Conservation (phyloP, 768 basidiomycete species). For the Lentinula sp. region DNA sequence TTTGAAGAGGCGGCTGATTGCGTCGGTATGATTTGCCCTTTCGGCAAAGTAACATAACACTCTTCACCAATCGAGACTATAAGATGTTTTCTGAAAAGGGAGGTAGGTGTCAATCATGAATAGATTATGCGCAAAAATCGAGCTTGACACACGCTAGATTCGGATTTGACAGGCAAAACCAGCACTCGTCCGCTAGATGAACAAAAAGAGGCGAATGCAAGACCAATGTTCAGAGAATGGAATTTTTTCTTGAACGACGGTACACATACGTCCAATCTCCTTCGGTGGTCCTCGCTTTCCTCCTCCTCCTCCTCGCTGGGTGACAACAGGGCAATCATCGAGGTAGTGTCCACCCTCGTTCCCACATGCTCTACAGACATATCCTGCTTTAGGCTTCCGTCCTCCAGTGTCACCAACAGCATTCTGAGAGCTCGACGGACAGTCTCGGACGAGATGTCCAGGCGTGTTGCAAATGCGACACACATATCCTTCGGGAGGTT, state of each 20-base stretch:
- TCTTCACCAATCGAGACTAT: conserved; percentile 92
- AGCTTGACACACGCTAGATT: conserved; percentile 59
- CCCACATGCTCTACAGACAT: conserved; percentile 88
- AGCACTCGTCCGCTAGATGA: conserved; percentile 79
- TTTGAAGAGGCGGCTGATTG: conserved; percentile 40
- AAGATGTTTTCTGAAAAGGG: conserved; percentile 71
- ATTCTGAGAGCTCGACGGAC: conserved; percentile 59
- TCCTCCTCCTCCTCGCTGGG: conserved; percentile 38
- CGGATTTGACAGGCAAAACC: conserved; percentile 98
- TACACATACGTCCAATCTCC: conserved; percentile 71
- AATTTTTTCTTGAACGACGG: not conserved
- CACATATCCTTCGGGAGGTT: conserved; percentile 79
- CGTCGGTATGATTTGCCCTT: conserved; percentile 90
- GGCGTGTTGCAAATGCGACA: conserved; percentile 82
- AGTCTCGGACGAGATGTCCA: conserved; percentile 86
- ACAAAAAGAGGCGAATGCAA: not conserved
- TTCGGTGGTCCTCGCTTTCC: conserved; percentile 54
- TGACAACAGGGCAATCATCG: conserved; percentile 77
- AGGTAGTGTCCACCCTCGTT: conserved; percentile 74
- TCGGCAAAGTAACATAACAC: conserved; percentile 93
- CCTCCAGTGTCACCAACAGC: conserved; percentile 80
- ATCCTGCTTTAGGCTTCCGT: conserved; percentile 76
- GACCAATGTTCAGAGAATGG: not conserved
- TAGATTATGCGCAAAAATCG: not conserved
- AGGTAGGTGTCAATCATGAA: conserved; percentile 5